A percentile compares a stretch with the other conserved stretches of the same genome.
These are phyloP conservation scores for Wickerhamiella sorbophila DNA, from an alignment of 805 yeast genomes.

Conservation along the genomic window DNA sequence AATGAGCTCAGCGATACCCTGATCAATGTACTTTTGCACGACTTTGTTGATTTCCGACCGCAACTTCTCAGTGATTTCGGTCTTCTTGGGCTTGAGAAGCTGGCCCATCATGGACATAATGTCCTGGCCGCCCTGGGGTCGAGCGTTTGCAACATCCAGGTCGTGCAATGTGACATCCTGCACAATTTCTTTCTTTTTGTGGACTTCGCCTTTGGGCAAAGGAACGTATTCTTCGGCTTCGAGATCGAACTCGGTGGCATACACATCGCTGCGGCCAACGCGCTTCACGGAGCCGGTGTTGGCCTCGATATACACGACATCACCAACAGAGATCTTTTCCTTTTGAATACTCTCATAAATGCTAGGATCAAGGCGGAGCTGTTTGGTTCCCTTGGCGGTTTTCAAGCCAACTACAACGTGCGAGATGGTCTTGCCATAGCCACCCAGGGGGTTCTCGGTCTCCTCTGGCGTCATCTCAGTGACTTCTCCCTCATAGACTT, in stretches of 20 bases:
- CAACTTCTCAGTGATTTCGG: constrained; percentile 92
- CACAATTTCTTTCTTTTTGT: constrained; percentile 92
- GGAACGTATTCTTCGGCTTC: constrained; percentile 99
- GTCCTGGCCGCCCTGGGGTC: constrained; percentile 96
- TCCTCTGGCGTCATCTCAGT: constrained; percentile 93
- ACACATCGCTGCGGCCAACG: constrained; percentile 96
- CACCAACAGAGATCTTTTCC: constrained; percentile 90
- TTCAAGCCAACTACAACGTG: constrained; percentile 91
- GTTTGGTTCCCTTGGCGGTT: constrained; percentile 84
- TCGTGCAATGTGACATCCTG: constrained; percentile 96
- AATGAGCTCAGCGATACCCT: constrained; percentile 92
- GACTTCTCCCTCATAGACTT: constrained; percentile 96
- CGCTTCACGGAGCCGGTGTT: constrained; percentile 95
- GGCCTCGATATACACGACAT: constrained; percentile 92
- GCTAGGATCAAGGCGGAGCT: constrained; percentile 75
- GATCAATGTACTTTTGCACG: constrained; percentile 89
- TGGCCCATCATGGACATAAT: constrained; percentile 95
- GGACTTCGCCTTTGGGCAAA: constrained; percentile 96
- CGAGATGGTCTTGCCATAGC: constrained; percentile 91
- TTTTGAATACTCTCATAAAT: constrained; percentile 89
- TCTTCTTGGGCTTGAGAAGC: constrained; percentile 85
- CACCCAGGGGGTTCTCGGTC: constrained; percentile 92
- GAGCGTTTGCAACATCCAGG: constrained; percentile 88
- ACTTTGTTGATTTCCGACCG: constrained; percentile 90
- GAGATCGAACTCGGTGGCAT: constrained; percentile 94